These are phyloP conservation scores for Ganoderma meredithae DNA, from an alignment of 1,284 basidiomycete genomes.

Conservation along the genomic window DNA sequence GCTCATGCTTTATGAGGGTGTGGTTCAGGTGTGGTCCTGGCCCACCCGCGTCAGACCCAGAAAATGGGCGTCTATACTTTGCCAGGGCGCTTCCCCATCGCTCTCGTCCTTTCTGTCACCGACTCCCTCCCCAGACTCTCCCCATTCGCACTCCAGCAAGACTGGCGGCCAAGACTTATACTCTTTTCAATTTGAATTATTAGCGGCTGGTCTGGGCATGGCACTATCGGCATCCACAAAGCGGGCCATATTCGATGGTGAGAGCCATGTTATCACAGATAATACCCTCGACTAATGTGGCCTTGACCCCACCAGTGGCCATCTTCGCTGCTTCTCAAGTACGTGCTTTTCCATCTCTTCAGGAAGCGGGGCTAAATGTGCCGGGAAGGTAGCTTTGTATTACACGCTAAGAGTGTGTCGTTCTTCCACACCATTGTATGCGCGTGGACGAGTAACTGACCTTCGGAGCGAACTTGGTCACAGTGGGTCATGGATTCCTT, in stretches of 20 bases:
- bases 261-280: slow-evolving; percentile 21
- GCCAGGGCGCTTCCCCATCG: neutral
- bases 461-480: neutral
- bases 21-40: too few species aligned
- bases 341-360: slow-evolving; percentile 40
- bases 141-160: neutral
- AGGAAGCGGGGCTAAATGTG: slow-evolving; percentile 26
- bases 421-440: neutral
- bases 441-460: neutral
- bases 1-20: too few species aligned
- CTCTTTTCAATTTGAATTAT: neutral
- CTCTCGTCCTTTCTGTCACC: neutral
- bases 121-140: neutral
- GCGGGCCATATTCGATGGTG: slow-evolving; percentile 56
- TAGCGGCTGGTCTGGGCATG: slow-evolving; percentile 19
- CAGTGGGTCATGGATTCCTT: slow-evolving; percentile 57
- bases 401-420: slow-evolving; percentile 56
- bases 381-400: slow-evolving; percentile 54
- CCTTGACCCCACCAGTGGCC: slow-evolving; percentile 51
- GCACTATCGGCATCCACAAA: slow-evolving; percentile 51
- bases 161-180: neutral
- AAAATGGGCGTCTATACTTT: too few species aligned
- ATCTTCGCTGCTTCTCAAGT: slow-evolving; percentile 71
- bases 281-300: neutral
- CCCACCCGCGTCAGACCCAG: too few species aligned